These are phyloP conservation scores for Salix udensis DNA, from an alignment of 345 rosid species.

Conservation along the genomic window DNA sequence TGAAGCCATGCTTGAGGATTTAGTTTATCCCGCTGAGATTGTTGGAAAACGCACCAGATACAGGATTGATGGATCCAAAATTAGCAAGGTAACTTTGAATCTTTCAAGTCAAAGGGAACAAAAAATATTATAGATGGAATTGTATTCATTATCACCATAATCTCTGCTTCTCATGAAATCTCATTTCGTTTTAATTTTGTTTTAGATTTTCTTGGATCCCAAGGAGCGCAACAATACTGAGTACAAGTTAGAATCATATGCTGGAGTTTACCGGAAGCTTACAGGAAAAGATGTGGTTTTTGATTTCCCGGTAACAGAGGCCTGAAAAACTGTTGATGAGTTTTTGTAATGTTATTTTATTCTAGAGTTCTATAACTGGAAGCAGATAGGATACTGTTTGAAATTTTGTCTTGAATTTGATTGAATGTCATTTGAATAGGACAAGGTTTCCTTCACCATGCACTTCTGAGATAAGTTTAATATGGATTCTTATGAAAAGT, in stretches of 20 bases:
- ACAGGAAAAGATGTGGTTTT: conserved; percentile 84
- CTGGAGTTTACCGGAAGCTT: conserved; percentile 81
- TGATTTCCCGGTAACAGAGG: conserved; percentile 62
- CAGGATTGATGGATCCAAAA: conserved; percentile 74
- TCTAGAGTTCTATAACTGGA: conserved; percentile 4
- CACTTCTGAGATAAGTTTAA: neutral
- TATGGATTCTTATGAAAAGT: neutral
- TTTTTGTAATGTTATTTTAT: neutral
- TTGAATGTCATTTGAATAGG: neutral
- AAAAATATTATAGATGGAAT: neutral
- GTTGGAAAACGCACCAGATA: conserved; percentile 79
- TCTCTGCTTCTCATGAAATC: neutral
- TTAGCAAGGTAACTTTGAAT: conserved; percentile 45
- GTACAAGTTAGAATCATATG: conserved; percentile 69
- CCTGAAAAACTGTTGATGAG: conserved; percentile 29
- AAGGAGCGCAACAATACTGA: conserved; percentile 80
- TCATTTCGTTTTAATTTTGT: neutral
- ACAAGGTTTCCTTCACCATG: neutral
- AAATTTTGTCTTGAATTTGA: conserved; percentile 9
- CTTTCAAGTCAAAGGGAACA: no score
- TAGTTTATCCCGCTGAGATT: conserved; percentile 84
- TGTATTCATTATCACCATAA: neutral
- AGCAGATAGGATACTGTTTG: conserved; percentile 7
- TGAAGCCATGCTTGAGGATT: conserved; percentile 79
- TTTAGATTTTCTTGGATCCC: conserved; percentile 65